phyloP scores from a whole-genome alignment of 805 yeast genomes.

The Clavispora fructus region DNA sequence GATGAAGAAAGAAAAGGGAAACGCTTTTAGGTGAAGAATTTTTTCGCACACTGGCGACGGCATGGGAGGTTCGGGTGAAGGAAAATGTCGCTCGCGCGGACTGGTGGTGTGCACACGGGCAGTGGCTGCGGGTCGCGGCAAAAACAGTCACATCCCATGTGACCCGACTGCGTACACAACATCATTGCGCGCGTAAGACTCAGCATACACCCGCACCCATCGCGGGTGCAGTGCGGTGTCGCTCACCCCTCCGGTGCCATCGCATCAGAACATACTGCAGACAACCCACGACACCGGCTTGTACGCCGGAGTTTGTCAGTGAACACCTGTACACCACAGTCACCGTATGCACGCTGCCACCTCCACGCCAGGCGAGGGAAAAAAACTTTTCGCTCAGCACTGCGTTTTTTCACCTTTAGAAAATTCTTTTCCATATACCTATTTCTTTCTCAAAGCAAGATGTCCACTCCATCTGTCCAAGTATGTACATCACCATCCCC shows the following conservation, averaged over 20 bases:
- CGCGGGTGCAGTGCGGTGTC: neutral
- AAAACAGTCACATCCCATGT: conserved; percentile 12
- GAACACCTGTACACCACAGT: conserved; percentile 7
- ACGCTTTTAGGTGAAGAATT: conserved; percentile 1
- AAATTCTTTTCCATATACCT: conserved; percentile 31
- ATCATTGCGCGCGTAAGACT: conserved; percentile 2
- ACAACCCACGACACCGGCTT: neutral
- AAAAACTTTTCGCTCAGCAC: conserved; percentile 12
- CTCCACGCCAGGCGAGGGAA: conserved; percentile 1
- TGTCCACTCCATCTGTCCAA: conserved; percentile 86
- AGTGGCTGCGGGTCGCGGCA: neutral
- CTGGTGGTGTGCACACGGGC: neutral
- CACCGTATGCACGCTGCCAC: conserved; percentile 2
- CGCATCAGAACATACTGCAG: neutral
- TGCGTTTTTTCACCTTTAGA: conserved; percentile 10
- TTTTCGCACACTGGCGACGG: conserved; percentile 4
- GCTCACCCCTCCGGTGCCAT: neutral
- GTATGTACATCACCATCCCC: conserved; percentile 45
- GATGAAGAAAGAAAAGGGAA: conserved; percentile 10
- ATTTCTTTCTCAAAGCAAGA: conserved; percentile 36
- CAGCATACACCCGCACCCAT: neutral
- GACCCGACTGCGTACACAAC: conserved; percentile 1
- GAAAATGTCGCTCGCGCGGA: neutral
- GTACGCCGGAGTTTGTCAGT: neutral
- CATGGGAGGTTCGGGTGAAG: conserved; percentile 3